Conservation (phyloP, 2,329 filamentous ascomycete genomes). For the Bipolaris bicolor region DNA sequence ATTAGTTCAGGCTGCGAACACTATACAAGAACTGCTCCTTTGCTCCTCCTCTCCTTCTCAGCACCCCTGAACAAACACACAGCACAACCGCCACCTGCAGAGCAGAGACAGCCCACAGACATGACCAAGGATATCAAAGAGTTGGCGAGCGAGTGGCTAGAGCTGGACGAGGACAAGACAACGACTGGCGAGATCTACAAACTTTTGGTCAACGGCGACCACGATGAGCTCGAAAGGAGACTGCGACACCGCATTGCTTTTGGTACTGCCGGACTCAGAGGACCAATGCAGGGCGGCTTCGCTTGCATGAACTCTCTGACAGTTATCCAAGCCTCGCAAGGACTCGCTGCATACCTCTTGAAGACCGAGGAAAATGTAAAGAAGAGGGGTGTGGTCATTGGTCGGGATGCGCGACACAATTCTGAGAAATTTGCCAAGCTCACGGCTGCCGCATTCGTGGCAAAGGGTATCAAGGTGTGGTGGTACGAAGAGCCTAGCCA, state of each 20-base stretch:
- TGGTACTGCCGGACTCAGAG: constrained; percentile 67
- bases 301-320: constrained; percentile 65
- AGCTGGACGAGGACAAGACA: constrained; percentile 60
- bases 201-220: constrained; percentile 55
- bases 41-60: background rate
- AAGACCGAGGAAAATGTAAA: constrained; percentile 52
- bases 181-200: constrained; percentile 62
- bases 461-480: constrained; percentile 64
- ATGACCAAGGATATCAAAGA: constrained; percentile 48
- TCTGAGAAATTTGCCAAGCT: constrained; percentile 66
- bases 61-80: background rate
- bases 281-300: constrained; percentile 70
- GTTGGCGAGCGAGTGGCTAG: constrained; percentile 63
- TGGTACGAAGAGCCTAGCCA: constrained; percentile 63
- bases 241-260: constrained; percentile 65
- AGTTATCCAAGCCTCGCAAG: constrained; percentile 68
- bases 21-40: background rate
- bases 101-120: background rate
- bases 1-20: constrained; percentile 1
- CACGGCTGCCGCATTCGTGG: constrained; percentile 64
- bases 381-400: constrained; percentile 62
- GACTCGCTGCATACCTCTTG: constrained; percentile 66
- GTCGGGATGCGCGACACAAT: constrained; percentile 68
- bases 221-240: constrained; percentile 58
- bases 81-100: background rate